Base-by-base conservation (phyloP, 2,329 filamentous ascomycete species). In the Botrytis galanthina region DNA sequence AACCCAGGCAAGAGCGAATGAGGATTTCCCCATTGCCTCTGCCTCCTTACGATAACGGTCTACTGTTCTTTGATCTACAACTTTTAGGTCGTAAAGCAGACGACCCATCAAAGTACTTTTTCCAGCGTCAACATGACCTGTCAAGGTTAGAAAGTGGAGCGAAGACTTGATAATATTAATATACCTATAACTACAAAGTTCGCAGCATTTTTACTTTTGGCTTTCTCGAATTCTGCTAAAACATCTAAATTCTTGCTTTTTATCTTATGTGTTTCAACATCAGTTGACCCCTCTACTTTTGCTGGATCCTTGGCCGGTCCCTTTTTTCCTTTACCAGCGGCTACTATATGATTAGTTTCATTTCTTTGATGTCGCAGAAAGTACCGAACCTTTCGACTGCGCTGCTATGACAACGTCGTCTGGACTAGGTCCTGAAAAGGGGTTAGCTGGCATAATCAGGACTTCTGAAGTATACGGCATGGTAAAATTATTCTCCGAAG, bases 41-140 rank as follows among this genome's bases (percentile, higher is more conserved):
- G 96, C 95, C 83, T 98, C 95, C 81, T 92, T 92, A 32, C 91
- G 89, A 78, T 97, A 95, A 81, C 92, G 95, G 73, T 97, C 94
- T 74, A 99, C 87, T 0, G 95, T 95, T 74, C 95, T 87, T 80
- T 97, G 90, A 77, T 97, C 93, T 10, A 99, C 90, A 39, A 95
- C 92, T 74, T 95, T 92, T 59, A 97, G 87, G 78, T 99, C 96
- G 60, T 95, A 90, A 8, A 99, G 85, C 42, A 99, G 83, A n/a
- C 96, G 90, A 0, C 95, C 96, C 95, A 99, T 98, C 54, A 99
- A 87, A 9, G 96, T 99, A 81, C 94, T 98, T 83, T 99, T 99
- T 70, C 96, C 96, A 70, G 97, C 95, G 82, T 99, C 96, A 72
- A 99, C 96, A 81, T 99, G 96, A 22, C 96, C 94, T 94, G 81